Evolutionary conservation across 208 protist species (phyloP).

Genomic region (Wallacemonas sp.): DNA sequence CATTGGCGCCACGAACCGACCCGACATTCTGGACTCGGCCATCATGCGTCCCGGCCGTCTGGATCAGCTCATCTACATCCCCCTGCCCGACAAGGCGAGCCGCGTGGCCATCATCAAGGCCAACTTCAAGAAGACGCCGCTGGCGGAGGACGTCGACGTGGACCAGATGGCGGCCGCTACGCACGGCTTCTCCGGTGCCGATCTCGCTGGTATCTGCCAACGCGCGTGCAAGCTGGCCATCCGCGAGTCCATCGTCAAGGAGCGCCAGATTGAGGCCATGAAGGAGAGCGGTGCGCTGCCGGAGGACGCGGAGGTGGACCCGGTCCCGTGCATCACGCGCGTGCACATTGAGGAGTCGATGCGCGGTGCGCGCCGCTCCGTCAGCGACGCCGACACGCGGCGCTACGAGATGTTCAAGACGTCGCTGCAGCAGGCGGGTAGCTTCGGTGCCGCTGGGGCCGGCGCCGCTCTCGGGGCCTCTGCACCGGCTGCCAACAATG

Average conservation of each 20-base stretch:
- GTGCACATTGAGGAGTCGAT: conserved; percentile 94
- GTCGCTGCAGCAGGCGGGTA: conserved; percentile 75
- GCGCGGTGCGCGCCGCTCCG: conserved; percentile 85
- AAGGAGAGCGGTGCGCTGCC: conserved; percentile 59
- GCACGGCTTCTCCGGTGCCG: conserved; percentile 99
- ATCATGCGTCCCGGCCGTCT: conserved; percentile 98
- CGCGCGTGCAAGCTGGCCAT: conserved; percentile 94
- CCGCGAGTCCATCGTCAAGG: conserved; percentile 90
- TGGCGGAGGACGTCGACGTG: conserved; percentile 97
- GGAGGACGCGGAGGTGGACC: conserved; percentile 81
- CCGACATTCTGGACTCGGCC: conserved; percentile 99
- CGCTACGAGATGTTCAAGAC: conserved; percentile 94
- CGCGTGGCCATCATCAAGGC: conserved; percentile 98
- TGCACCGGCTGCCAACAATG: conserved; percentile 17
- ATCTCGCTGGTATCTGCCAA: conserved; percentile 94
- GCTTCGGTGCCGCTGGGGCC: conserved; percentile 48
- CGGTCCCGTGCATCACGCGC: conserved; percentile 89
- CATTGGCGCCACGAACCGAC: conserved; percentile 99
- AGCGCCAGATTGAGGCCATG: conserved; percentile 80
- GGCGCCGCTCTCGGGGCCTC: conserved; percentile 16
- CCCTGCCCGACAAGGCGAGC: conserved; percentile 98
- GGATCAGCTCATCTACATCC: conserved; percentile 99
- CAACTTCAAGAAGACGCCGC: conserved; percentile 97
- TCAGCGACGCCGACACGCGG: conserved; percentile 91
- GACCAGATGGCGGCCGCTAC: conserved; percentile 96